Evolutionary conservation across 1,139 yeast genomes (phyloP), one percentile per base, ranked within the genome.

Genomic region (Saccharomyces pastorianus): DNA sequence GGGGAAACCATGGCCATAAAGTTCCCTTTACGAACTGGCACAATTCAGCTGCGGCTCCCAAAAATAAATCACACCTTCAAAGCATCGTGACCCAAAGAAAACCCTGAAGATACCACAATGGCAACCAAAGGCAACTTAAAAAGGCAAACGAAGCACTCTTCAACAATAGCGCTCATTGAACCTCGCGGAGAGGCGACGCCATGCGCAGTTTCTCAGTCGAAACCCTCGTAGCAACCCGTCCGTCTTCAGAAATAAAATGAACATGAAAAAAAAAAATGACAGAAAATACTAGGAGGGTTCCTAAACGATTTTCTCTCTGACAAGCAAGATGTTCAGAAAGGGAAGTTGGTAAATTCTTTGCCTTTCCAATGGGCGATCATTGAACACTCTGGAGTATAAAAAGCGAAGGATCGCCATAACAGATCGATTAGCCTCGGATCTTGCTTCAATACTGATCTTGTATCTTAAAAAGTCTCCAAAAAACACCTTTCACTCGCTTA

Each of bases 401-500:
- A 34, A 34, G 42, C 5, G 42, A 34, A 34, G 11, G 42, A 14
- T 14, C 13, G 11, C 23, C 11, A 8, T 8, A 34, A 14, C 42
- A 34, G 42, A 34, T 34, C 42, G 11, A 6, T 34, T 34, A 34
- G 23, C 20, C 11, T 4, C 2, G 8, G 2, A 8, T 14, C 42
- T 14, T 34, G 42, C 11, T 34, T 17, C 20, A 17, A 17, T 17
- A 17, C 2, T 34, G 20, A 14, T 14, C 6, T 17, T 11, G 7
- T 14, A 5, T 8, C 17, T 7, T 14, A n/a, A 14, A 6, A 34
- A 34, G 20, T 8, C 8, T 23, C 17, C 13, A 20, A 34, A 25
- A 27, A 47, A 47, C 34, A 17, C 44, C 11, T 49, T 41, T 38
- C 51, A 17, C 51, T 49, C 51, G 51, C 51, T 49, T 38, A 44